Conservation (phyloP, 2,329 filamentous ascomycete species). For the Zymoseptoria passerinii region DNA sequence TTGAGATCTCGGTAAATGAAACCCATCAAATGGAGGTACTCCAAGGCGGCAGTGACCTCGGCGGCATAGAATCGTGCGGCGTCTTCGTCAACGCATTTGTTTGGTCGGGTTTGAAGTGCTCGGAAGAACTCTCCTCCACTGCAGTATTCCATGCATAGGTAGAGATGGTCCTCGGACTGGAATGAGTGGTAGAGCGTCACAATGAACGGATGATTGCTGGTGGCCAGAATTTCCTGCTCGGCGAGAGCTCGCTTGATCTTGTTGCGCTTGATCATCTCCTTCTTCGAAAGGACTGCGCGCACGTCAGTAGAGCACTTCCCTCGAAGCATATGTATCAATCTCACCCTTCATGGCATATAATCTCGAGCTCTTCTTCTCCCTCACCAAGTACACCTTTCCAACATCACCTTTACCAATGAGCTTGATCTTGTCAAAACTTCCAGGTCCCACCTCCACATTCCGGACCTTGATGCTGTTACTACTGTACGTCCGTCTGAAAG, state of each 20-base stretch:
- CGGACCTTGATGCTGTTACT: constrained; percentile 98
- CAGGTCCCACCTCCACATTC: constrained; percentile 89
- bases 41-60: constrained; percentile 90
- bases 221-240: constrained; percentile 95
- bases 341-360: constrained; percentile 98
- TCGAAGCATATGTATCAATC: constrained; percentile 20
- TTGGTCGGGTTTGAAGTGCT: constrained; percentile 88
- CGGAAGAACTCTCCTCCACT: constrained; percentile 98
- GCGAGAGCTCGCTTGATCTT: constrained; percentile 98
- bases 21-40: constrained; percentile 97
- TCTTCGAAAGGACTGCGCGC: constrained; percentile 81
- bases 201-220: constrained; percentile 98
- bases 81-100: constrained; percentile 95
- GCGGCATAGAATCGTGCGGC: constrained; percentile 95
- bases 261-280: constrained; percentile 99
- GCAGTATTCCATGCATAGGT: constrained; percentile 99
- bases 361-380: constrained; percentile 93
- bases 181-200: constrained; percentile 98
- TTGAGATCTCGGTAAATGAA: constrained; percentile 98
- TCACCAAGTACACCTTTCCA: constrained; percentile 93
- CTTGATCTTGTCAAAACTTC: constrained; percentile 99
- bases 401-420: constrained; percentile 98
- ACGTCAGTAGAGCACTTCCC: constrained; percentile 1
- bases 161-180: constrained; percentile 96
- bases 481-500: constrained; percentile 92